Conservation (phyloP, 164 flowering plant species). For the Kingdonia uniflora region DNA sequence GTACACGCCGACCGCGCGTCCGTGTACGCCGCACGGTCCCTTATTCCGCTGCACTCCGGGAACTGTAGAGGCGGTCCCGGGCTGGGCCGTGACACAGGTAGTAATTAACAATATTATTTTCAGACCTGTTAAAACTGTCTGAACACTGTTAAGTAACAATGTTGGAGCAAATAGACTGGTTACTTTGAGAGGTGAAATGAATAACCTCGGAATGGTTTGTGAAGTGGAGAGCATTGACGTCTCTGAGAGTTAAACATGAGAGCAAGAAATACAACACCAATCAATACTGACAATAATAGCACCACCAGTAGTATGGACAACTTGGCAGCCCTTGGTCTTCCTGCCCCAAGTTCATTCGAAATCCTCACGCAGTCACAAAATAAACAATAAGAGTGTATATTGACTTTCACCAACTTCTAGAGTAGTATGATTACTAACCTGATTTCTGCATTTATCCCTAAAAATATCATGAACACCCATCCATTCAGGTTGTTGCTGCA, state of each 20-base stretch:
- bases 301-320: constrained; percentile 24
- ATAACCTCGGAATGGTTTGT: constrained; percentile 17
- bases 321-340: constrained; percentile 31
- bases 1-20: too few relatives aligned
- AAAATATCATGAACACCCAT: constrained; percentile 28
- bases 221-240: constrained; percentile 20
- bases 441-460: constrained; percentile 39
- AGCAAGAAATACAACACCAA: constrained; percentile 19
- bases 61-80: too few relatives aligned
- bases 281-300: constrained; percentile 11
- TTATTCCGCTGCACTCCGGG: too few relatives aligned
- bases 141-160: constrained; percentile 27
- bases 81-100: too few relatives aligned
- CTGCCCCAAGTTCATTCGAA: constrained; percentile 34
- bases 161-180: constrained; percentile 22
- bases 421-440: constrained; percentile 16
- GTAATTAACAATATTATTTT: not conserved
- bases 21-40: too few relatives aligned
- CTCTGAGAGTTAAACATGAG: constrained; percentile 19
- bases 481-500: constrained; percentile 31
- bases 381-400: not conserved
- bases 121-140: constrained; percentile 26
- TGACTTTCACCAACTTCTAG: not conserved
- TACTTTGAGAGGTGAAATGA: constrained; percentile 17
- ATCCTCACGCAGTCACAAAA: constrained; percentile 21